phyloP scores from a whole-genome alignment of 2,329 filamentous ascomycete species.

The Blastomyces silverae region DNA sequence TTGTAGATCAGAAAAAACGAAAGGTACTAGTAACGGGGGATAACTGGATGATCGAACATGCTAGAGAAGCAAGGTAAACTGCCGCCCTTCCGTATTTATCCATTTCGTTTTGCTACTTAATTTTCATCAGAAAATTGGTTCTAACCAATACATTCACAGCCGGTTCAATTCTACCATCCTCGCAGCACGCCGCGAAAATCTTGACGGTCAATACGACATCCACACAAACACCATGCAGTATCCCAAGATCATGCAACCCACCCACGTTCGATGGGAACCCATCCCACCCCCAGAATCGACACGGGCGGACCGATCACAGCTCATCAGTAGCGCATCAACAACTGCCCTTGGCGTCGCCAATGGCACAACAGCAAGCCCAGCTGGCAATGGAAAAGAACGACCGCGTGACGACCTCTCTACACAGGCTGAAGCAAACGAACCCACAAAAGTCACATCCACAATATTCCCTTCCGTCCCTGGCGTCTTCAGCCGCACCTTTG shows the following conservation, averaged over 20 bases:
- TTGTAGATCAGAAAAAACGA: slow-evolving; percentile 68
- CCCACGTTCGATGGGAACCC: slow-evolving; percentile 74
- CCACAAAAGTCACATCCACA: slow-evolving; percentile 23
- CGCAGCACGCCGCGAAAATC: slow-evolving; percentile 60
- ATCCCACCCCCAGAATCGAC: slow-evolving; percentile 46
- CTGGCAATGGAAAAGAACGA: slow-evolving; percentile 16
- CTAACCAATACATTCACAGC: slow-evolving; percentile 43
- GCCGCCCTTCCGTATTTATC: not conserved
- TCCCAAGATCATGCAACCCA: slow-evolving; percentile 81
- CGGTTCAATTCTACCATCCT: slow-evolving; percentile 75
- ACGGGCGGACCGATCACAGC: slow-evolving; percentile 23
- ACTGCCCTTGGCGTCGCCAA: slow-evolving; percentile 30
- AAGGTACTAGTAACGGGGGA: slow-evolving; percentile 82
- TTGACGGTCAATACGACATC: slow-evolving; percentile 78
- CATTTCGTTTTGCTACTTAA: not conserved
- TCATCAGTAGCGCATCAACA: slow-evolving; percentile 32
- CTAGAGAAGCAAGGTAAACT: slow-evolving; percentile 73
- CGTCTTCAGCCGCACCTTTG: slow-evolving; percentile 54
- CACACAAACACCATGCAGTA: slow-evolving; percentile 91
- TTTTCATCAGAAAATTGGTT: slow-evolving; percentile 16
- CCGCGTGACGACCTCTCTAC: slow-evolving; percentile 16
- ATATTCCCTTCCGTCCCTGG: slow-evolving; percentile 52
- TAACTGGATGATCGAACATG: slow-evolving; percentile 97
- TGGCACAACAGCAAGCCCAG: slow-evolving; percentile 22
- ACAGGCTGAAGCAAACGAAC: slow-evolving; percentile 20